Base-by-base conservation (phyloP, 768 basidiomycete genomes). In the Mycena kentingensis region DNA sequence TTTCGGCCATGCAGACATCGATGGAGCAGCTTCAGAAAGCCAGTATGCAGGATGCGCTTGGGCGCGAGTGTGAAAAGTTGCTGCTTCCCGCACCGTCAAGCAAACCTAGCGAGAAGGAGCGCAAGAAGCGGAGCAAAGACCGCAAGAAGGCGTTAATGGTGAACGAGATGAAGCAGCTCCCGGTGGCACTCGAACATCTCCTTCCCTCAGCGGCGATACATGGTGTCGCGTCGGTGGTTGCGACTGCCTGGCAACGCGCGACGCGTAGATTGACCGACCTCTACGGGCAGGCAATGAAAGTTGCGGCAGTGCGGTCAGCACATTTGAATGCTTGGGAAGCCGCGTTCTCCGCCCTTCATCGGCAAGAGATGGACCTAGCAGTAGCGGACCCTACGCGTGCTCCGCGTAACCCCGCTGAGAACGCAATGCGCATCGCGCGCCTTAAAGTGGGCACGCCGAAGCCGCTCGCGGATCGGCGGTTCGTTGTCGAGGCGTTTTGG, bases 241-340 rank as follows among this genome's bases (percentile, higher is more conserved):
- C 60, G 19, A 57, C 46, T 5, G 63, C 61, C 21, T 85, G 84
- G 83, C 60, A 60, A 36, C 69, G 57, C 35, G 63, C 63, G 4
- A 73, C 74, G 24, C 52, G 67, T 6, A 63, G 60, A 5, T 56
- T 84, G 24, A 62, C 72, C 25, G 55, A 24, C 2, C 69, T 71
- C 0, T 84, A 87, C 57, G 62, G 49, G 10, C 60, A 71, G 16
- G 73, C 74, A 11, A 58, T 68, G 10, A 65, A 65, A 25, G 65
- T 85, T 8, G 70, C 81, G 0, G 57, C 62, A 13, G 80, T 70
- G 27, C 80, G 82, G 5, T 78, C 79, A 11, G 76, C 85, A 0
- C 84, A 88, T 55, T 67, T 67, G 6, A 66, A 75, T 26, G 85
- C 85, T 1, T 87, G 82, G 77, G 79, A 88, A 47, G 77, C 81